Conservation (phyloP, 2,329 filamentous ascomycete genomes). For the Calonectria pteridis region DNA sequence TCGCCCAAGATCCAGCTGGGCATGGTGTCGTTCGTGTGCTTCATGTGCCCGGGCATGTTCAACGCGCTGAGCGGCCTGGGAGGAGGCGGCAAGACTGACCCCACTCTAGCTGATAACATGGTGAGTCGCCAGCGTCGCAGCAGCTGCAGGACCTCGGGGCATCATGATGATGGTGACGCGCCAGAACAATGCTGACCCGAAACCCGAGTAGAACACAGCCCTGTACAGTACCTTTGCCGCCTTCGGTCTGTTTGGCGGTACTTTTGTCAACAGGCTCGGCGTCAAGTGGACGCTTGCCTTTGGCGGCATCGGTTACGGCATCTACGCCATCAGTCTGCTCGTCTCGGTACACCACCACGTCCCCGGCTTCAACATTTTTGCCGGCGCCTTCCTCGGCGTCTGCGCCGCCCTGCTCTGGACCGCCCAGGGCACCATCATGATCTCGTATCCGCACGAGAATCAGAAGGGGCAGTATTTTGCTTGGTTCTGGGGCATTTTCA, state of each 20-base stretch:
- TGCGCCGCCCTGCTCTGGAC: constrained; percentile 87
- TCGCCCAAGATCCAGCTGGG: constrained; percentile 78
- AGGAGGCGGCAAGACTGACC: constrained; percentile 66
- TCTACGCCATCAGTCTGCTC: constrained; percentile 78
- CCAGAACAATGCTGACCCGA: background rate
- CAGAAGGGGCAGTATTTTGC: constrained; percentile 91
- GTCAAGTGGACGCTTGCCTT: constrained; percentile 51
- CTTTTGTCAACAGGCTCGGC: constrained; percentile 68
- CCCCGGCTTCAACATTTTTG: constrained; percentile 66
- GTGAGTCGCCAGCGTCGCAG: constrained; percentile 29
- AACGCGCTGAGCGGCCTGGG: constrained; percentile 76
- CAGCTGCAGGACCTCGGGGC: background rate
- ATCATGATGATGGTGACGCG: background rate
- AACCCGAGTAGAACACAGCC: constrained; percentile 64
- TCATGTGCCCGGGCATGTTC: constrained; percentile 80
- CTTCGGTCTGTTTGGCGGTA: constrained; percentile 77
- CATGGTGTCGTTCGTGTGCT: constrained; percentile 69
- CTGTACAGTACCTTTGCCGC: constrained; percentile 77
- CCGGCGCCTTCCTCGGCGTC: constrained; percentile 81
- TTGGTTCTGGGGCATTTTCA: constrained; percentile 96
- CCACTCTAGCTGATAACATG: constrained; percentile 56
- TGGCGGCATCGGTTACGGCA: constrained; percentile 52
- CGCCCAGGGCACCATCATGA: constrained; percentile 88
- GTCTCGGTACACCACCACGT: constrained; percentile 73
- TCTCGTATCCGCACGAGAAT: constrained; percentile 85